Percentiles rank a stretch among this genome's conserved stretches.
phyloP scores from a whole-genome alignment of 2,329 filamentous ascomycete species.

The Paraconiothyrium brasiliense region DNA sequence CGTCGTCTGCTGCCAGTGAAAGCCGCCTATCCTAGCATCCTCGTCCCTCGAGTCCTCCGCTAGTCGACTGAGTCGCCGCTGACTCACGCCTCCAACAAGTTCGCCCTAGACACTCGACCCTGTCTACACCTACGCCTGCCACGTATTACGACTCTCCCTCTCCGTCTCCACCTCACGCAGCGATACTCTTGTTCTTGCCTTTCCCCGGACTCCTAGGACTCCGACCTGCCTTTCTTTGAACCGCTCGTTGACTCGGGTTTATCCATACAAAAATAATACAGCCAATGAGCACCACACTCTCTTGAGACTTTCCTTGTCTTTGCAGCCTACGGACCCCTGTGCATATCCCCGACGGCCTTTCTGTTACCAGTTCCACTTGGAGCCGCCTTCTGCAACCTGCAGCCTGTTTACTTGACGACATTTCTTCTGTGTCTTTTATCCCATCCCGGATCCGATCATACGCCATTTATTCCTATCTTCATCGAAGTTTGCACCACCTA shows the following conservation, averaged over 20 bases:
- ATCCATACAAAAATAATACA: conserved; percentile 52
- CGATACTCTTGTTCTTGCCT: conserved; percentile 42
- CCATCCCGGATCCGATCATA: conserved; percentile 34
- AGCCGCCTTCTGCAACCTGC: conserved; percentile 37
- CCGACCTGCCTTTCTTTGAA: conserved; percentile 35
- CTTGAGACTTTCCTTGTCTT: conserved; percentile 54
- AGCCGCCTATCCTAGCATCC: conserved; percentile 39
- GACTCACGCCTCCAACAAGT: conserved; percentile 46
- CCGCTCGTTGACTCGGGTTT: conserved; percentile 52
- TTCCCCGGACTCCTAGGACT: conserved; percentile 40
- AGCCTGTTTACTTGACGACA: conserved; percentile 44
- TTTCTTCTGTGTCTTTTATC: conserved; percentile 30
- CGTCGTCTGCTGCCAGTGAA: conserved; percentile 34
- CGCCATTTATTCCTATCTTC: conserved; percentile 49
- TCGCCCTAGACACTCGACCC: conserved; percentile 36
- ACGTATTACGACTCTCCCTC: conserved; percentile 52
- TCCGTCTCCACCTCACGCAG: conserved; percentile 47
- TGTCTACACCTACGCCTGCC: conserved; percentile 42
- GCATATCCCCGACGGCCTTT: conserved; percentile 50
- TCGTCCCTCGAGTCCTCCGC: conserved; percentile 35
- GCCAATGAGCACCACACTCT: conserved; percentile 57
- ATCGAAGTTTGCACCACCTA: conserved; percentile 35
- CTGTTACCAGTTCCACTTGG: conserved; percentile 37
- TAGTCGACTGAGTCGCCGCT: conserved; percentile 44
- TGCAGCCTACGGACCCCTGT: conserved; percentile 49